Evolutionary conservation across 305 asterid genomes (phyloP), one percentile per base, ranked within the genome.

Genomic region (Solanum aculeatissimum): DNA sequence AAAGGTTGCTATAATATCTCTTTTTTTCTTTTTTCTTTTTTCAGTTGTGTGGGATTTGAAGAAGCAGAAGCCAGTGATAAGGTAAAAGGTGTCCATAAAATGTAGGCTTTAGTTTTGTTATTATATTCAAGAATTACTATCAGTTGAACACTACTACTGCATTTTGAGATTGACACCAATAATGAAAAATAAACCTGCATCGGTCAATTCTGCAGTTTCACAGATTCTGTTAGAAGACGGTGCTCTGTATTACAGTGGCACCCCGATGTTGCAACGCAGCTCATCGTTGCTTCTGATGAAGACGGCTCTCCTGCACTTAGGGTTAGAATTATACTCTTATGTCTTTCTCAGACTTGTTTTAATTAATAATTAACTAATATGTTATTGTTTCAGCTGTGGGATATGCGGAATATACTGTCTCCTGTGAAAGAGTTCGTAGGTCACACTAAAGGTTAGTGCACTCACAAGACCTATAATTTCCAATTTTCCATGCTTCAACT

Each of bases 171-270:
- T 77, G 53, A 53, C 27, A 53, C 6, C 81, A 18, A 51, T 51
- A 77, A 29, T n/a, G 13, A 77, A 18, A 77, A 51, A 40, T 53
- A 84, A 75, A 84, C 79, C 84, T 87, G 81, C 83, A 79, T 83
- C 86, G 87, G 88, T 75, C 32, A 81, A 84, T 71, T 53, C 81
- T 81, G 89, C 97, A 97, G 99, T 91, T 97, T 97, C 89, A 69
- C 95, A 16, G 99, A 97, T 87, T 89, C 98, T 83, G 74, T 88
- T 71, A 92, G 92, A 92, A 92, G 97, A 90, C 90, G 99, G 87
- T 93, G 98, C 93, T 95, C 98, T 88, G 99, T 94, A 86, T 88
- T 97, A 93, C 99, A 97, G 93, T 97, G 99, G 99, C 88, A 97
- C 88, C 99, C 99, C 7, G 97, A 95, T 85, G 82, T 93, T 89